phyloP scores from a whole-genome alignment of 73 alveolate species.

The Tetrahymena thermophila region DNA sequence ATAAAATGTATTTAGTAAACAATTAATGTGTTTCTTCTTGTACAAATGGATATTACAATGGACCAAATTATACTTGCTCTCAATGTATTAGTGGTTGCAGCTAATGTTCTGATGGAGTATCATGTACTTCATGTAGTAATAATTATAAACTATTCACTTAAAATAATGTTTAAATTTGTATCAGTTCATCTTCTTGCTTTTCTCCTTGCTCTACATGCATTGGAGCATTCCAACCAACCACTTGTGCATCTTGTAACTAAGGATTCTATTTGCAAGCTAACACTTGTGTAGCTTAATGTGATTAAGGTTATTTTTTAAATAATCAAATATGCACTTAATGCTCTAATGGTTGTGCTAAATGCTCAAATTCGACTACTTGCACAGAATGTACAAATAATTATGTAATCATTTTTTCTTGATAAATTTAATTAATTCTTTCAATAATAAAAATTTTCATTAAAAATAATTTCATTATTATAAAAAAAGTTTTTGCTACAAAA shows the following conservation, averaged over 20 bases:
- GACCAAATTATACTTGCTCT: neutral
- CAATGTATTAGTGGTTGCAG: neutral
- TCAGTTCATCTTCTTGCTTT: neutral
- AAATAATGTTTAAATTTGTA: neutral
- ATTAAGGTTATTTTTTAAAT: neutral
- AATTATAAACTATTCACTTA: neutral
- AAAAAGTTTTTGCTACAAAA: too few species aligned
- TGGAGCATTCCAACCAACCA: neutral
- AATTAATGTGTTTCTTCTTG: neutral
- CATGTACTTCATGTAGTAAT: neutral
- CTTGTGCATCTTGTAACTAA: neutral
- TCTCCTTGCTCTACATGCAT: neutral
- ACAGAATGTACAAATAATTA: too few species aligned
- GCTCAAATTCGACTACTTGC: neutral
- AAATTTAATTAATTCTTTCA: too few species aligned
- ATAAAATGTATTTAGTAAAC: neutral
- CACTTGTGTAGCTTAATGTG: neutral
- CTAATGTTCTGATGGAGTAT: neutral
- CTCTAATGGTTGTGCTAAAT: neutral
- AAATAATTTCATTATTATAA: too few species aligned
- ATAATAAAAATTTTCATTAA: too few species aligned
- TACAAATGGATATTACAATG: neutral
- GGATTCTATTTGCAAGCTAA: neutral
- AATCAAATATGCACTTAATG: neutral
- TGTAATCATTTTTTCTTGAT: too few species aligned